phyloP scores from a whole-genome alignment of 306 rosid genomes.

The Rubus idaeus region DNA sequence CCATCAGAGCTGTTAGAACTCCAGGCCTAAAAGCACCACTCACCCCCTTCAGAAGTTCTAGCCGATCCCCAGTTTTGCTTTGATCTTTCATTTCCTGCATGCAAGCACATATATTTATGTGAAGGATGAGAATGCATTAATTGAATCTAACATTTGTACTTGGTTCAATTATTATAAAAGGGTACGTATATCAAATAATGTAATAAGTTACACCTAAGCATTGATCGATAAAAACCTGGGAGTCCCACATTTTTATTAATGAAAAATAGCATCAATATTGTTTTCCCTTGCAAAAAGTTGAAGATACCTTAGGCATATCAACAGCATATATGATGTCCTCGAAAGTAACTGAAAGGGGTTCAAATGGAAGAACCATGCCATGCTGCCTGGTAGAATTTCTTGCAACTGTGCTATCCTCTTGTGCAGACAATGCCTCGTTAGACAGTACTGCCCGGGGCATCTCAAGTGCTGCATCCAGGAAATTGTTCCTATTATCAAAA shows the following conservation, averaged over 20 bases:
- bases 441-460: constrained; percentile 56
- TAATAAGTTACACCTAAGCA: too few species aligned
- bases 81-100: constrained; percentile 79
- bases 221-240: not conserved
- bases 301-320: constrained; percentile 74
- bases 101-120: constrained; percentile 6
- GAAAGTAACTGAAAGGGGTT: constrained; percentile 66
- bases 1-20: constrained; percentile 89
- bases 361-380: constrained; percentile 87
- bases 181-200: not conserved
- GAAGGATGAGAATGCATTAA: too few species aligned
- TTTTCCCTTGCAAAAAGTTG: not conserved
- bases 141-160: not conserved
- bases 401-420: not conserved
- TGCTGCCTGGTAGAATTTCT: constrained; percentile 27
- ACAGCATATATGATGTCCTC: constrained; percentile 67
- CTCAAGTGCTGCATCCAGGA: constrained; percentile 48
- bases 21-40: constrained; percentile 89
- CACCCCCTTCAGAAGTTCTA: constrained; percentile 81
- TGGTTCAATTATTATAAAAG: too few species aligned
- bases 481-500: constrained; percentile 15
- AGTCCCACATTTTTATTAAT: not conserved
- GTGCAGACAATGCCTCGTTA: constrained; percentile 44
- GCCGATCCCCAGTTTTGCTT: constrained; percentile 54
- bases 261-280: too few species aligned